Base-by-base conservation (phyloP, 2,329 filamentous ascomycete genomes). In the Pseudogymnoascus destructans region DNA sequence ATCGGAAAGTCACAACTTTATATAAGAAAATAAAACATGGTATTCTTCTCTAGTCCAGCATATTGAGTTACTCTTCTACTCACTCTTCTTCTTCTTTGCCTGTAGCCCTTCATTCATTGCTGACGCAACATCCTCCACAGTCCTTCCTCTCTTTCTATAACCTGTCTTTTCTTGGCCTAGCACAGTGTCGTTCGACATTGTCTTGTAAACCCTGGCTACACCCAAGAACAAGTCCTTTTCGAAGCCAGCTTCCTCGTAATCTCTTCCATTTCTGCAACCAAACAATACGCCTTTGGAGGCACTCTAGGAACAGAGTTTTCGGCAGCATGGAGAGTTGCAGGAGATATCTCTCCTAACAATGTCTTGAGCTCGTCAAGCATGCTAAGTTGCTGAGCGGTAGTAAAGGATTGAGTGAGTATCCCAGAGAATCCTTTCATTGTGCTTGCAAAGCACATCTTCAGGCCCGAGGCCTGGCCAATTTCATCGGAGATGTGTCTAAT, bases 261-360 rank as follows among this genome's bases (percentile, higher is more conserved):
- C 74, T 90, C 82, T 64, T 83, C 77, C 86, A 91, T 89, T 73
- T 90, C 86, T 32, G 77, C 74, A 0, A 88, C 82, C 86, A 86
- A 91, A 9, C 87, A 75, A 68, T 89, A 89, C 15, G 87, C 86
- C 71, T 90, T 91, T 6, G 82, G 80, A 21, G 85, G 77, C 78
- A 89, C 86, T 11, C 70, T 73, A 3, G 78, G 73, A 7, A 87
- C 72, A 1, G 77, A 72, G 30, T 67, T 73, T 64, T 80, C 76
- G 0, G 76, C 79, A 55, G 70, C 67, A 23, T 71, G 68, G 11
- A 75, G 73, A 33, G 74, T 70, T 2, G 66, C 67, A 0, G 84
- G 81, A 55, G 74, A 73, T 59, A 77, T 72, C 8, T 71, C 69
- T 10, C 72, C 70, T 58, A 89, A 69, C 62, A 86, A 79, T 8